These are phyloP conservation scores for Noccaea bulbosa DNA, from an alignment of 345 rosid genomes.

Conservation along the genomic window DNA sequence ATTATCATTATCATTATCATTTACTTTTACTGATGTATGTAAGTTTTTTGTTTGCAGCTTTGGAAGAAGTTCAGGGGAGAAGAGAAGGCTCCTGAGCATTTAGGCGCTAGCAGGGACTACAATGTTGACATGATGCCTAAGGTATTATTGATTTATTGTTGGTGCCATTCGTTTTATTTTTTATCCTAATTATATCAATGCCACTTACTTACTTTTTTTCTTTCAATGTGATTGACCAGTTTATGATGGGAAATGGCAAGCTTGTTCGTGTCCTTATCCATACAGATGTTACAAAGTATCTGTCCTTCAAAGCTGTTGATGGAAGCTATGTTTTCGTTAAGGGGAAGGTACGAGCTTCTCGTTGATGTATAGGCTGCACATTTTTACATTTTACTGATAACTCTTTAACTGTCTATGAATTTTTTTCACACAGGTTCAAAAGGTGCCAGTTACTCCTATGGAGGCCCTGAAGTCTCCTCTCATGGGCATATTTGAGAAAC, in stretches of 20 bases:
- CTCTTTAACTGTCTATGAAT: conserved; percentile 8
- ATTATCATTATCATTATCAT: background rate
- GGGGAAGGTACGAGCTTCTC: conserved; percentile 60
- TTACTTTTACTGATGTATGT: background rate
- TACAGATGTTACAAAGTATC: conserved; percentile 88
- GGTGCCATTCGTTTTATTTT: background rate
- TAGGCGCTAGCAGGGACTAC: conserved; percentile 76
- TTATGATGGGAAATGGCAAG: conserved; percentile 88
- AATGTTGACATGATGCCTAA: conserved; percentile 94
- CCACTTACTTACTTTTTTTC: background rate
- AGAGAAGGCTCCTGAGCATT: conserved; percentile 65
- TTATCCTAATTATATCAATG: background rate
- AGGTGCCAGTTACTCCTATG: conserved; percentile 93
- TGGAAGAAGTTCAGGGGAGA: conserved; percentile 83
- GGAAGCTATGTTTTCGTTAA: conserved; percentile 95
- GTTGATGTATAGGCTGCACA: background rate
- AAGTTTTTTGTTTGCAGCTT: conserved; percentile 48
- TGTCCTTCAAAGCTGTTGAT: conserved; percentile 95
- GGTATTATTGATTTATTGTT: conserved; percentile 41
- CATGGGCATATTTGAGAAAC: conserved; percentile 96
- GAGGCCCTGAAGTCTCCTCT: conserved; percentile 92
- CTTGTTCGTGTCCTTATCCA: conserved; percentile 87
- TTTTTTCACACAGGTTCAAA: conserved; percentile 58
- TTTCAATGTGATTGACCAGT: conserved; percentile 50
- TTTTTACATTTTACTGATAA: background rate